A percentile compares a stretch with the other conserved stretches of the same genome.
These are phyloP conservation scores for Xanthoceras sorbifolium DNA, from an alignment of 345 rosid species.

Conservation along the genomic window DNA sequence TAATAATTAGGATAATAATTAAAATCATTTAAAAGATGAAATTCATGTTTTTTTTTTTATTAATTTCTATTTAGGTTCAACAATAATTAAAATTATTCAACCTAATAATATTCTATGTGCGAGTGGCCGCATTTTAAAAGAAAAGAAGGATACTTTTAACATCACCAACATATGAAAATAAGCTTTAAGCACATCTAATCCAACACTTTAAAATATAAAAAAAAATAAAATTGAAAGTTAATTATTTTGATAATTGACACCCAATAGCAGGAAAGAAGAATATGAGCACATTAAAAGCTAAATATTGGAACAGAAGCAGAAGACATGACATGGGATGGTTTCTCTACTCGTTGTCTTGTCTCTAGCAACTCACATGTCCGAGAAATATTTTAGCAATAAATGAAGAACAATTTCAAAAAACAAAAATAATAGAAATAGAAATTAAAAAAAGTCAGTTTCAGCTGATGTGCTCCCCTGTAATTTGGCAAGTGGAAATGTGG, in stretches of 20 bases:
- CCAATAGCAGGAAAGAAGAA: background rate
- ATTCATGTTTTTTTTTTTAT: too few species aligned
- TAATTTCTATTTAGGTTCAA: too few species aligned
- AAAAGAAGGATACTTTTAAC: too few species aligned
- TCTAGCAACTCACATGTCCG: conserved; percentile 13
- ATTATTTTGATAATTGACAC: background rate
- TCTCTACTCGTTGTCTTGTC: too few species aligned
- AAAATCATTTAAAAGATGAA: too few species aligned
- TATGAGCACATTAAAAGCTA: background rate
- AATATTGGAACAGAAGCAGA: background rate
- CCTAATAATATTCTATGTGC: too few species aligned
- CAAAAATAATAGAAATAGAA: background rate
- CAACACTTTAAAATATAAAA: too few species aligned
- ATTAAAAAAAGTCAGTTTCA: conserved; percentile 3
- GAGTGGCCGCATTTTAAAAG: too few species aligned
- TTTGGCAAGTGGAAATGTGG: conserved; percentile 21
- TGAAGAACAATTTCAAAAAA: background rate
- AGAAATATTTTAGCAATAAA: background rate
- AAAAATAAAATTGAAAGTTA: background rate
- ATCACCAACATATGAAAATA: too few species aligned
- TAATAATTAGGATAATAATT: too few species aligned
- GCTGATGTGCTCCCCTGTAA: conserved; percentile 3
- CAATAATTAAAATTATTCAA: too few species aligned
- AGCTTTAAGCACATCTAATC: too few species aligned
- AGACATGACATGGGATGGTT: background rate